Evolutionary conservation across 495 filamentous ascomycete genomes (phyloP).

Genomic region (Bacidia gigantensis): DNA sequence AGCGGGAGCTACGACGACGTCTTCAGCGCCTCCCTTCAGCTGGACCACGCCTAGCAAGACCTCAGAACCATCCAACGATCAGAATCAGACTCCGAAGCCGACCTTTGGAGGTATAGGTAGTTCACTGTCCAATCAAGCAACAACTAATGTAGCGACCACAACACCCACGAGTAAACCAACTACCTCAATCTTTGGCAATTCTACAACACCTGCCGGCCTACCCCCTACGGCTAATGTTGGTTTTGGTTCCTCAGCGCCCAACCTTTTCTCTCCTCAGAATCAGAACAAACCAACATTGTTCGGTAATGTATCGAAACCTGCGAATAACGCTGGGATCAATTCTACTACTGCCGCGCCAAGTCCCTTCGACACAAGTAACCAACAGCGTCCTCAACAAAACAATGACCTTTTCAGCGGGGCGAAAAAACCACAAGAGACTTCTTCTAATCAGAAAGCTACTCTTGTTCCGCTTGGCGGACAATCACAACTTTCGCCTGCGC

Average conservation of each 20-base stretch:
- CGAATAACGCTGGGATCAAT: background rate
- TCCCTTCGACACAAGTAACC: conserved; percentile 3
- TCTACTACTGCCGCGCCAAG: conserved; percentile 1
- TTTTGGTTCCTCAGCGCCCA: background rate
- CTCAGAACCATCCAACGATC: conserved; percentile 21
- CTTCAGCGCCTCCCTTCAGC: conserved; percentile 20
- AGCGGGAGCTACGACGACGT: conserved; percentile 19
- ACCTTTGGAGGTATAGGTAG: conserved; percentile 35
- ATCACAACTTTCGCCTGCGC: conserved; percentile 27
- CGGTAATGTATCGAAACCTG: conserved; percentile 4
- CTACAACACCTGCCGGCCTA: conserved; percentile 29
- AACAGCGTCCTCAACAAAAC: conserved; percentile 11
- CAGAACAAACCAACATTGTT: conserved; percentile 6
- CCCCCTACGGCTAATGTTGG: conserved; percentile 19
- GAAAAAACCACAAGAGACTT: conserved; percentile 8
- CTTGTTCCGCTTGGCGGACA: conserved; percentile 18
- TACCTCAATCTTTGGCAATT: conserved; percentile 13
- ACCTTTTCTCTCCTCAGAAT: background rate
- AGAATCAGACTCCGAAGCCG: conserved; percentile 24
- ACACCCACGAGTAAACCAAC: conserved; percentile 20
- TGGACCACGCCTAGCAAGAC: conserved; percentile 29
- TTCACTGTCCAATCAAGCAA: conserved; percentile 9
- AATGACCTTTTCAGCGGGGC: conserved; percentile 12
- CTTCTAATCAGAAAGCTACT: background rate
- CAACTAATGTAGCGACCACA: conserved; percentile 12